Evolutionary conservation across 768 basidiomycete species (phyloP), one percentile per base, ranked within the genome.

Genomic region (Boletus rubescentipes): DNA sequence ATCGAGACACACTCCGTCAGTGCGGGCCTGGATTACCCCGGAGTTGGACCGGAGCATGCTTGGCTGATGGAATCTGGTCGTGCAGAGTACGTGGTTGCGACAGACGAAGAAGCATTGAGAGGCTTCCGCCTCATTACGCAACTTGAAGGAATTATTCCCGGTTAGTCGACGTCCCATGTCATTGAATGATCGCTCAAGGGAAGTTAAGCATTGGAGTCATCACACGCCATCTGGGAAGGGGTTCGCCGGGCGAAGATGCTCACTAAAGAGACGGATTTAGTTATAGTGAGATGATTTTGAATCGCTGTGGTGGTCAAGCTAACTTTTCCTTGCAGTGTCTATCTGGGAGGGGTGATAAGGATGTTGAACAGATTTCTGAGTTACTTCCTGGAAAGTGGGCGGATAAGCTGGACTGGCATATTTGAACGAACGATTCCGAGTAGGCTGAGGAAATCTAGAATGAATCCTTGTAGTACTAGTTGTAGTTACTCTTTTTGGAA

Each of bases 41-140:
- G 94, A 58, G 96, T 99, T 45, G 97, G 97, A 20, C 97, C 97
- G 9, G 97, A 99, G 72, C 97, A 98, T 67, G 89, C 96, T 42
- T 97, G 91, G 89, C 76, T 99, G 67, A 98, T 98, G 73, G 94
- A 98, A 66, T 89, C 87, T 4, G 90, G 90, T 16, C 79, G 97
- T 55, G 97, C 93, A 0, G 93, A 97, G 67, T 99, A 98, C 68
- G 84, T 91, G 18, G 86, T 81, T 14, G 96, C 95, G 9, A 97
- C 91, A 5, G 97, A 99, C 65, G 93, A 97, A 70, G 80, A 99
- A 62, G 93, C 93, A 6, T 77, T 98, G 29, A 81, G 93, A 37
- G 97, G 93, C 1, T 98, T 99, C 82, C 78, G 93, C 53, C 77
- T 93, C 73, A 80, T 87, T 63, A 98, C 93, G 1, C 93, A 98